These are phyloP conservation scores for Adiantum capillusveneris DNA, from an alignment of 75 land plant genomes.

Conservation along the genomic window DNA sequence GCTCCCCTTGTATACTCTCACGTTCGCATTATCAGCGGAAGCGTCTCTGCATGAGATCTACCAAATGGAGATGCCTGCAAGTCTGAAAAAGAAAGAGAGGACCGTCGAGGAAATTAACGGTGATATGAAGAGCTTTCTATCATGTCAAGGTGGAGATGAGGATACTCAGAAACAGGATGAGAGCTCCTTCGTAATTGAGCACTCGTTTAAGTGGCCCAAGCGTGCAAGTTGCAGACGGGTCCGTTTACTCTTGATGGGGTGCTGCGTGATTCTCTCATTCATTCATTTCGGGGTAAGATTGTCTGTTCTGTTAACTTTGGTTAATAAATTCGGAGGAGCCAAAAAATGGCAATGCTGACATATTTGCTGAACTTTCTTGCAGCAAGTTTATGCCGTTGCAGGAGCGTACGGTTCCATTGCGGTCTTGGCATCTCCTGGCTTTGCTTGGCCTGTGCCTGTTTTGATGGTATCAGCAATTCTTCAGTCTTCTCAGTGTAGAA, in stretches of 20 bases:
- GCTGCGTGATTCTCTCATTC: neutral
- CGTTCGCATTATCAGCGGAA: constrained; percentile 56
- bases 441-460: constrained; percentile 53
- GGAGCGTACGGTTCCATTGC: constrained; percentile 72
- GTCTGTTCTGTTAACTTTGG: neutral
- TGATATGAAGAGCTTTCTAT: neutral
- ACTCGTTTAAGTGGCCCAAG: too few species aligned
- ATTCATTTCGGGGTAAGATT: constrained; percentile 4
- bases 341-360: neutral
- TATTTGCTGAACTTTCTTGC: constrained; percentile 11
- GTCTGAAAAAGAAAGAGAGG: constrained; percentile 45
- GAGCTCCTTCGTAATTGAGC: too few species aligned
- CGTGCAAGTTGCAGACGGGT: neutral
- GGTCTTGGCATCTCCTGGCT: constrained; percentile 55
- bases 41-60: constrained; percentile 34
- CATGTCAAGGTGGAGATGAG: too few species aligned
- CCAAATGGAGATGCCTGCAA: constrained; percentile 13
- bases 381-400: constrained; percentile 52
- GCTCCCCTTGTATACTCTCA: constrained; percentile 46
- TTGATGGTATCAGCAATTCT: constrained; percentile 37
- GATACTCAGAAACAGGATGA: too few species aligned
- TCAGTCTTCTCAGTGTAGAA: neutral
- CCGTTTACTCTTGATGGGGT: neutral
- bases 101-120: neutral
- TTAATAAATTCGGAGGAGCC: neutral